Evolutionary conservation across 2,329 filamentous ascomycete genomes (phyloP).

Genomic region (Incumbomyces lentus): DNA sequence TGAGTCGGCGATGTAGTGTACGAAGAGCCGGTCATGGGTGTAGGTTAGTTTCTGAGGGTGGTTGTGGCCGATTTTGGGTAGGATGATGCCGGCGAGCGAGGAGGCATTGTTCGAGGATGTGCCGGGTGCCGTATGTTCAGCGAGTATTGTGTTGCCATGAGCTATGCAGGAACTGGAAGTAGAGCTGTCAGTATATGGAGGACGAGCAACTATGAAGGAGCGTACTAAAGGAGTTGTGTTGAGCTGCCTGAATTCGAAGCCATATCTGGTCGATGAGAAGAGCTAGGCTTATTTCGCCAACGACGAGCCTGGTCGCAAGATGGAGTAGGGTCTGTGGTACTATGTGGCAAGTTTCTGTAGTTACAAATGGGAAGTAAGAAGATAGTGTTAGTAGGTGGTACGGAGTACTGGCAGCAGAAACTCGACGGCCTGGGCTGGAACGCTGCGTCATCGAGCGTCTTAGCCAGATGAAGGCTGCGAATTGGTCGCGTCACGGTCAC

Average conservation of each 20-base stretch:
- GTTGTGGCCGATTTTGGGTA: conserved; percentile 83
- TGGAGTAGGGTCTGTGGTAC: no score
- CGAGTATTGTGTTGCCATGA: conserved; percentile 81
- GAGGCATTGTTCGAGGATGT: conserved; percentile 76
- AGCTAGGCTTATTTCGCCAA: background rate
- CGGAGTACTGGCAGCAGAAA: no score
- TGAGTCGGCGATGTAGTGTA: conserved; percentile 88
- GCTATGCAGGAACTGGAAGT: conserved; percentile 74
- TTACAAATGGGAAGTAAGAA: no score
- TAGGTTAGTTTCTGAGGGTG: conserved; percentile 82
- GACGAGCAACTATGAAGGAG: conserved; percentile 10
- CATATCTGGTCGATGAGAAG: conserved; percentile 36
- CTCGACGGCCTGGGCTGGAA: no score
- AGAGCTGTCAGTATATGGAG: background rate
- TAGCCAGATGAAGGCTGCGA: no score
- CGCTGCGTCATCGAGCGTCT: no score
- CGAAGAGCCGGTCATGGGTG: conserved; percentile 81
- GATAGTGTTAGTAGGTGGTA: no score
- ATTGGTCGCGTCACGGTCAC: no score
- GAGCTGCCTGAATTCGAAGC: conserved; percentile 58
- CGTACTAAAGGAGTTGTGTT: conserved; percentile 65
- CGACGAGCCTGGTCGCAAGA: no score
- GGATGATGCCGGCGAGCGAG: conserved; percentile 81
- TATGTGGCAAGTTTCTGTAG: no score
- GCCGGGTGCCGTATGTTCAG: conserved; percentile 82